phyloP scores from a whole-genome alignment of 768 basidiomycete species.

The Cyathus striatus region DNA sequence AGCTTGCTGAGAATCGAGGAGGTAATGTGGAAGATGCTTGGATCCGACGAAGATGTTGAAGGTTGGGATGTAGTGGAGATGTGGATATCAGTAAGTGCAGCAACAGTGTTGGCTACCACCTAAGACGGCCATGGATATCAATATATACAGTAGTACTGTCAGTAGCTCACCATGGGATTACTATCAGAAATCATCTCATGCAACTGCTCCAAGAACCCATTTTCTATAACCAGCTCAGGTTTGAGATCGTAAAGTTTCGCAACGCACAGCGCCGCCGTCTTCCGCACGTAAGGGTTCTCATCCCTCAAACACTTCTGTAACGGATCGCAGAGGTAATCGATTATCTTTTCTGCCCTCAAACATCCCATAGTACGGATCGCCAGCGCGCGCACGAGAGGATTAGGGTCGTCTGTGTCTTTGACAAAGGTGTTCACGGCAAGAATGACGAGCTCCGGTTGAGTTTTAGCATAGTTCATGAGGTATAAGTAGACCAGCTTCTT shows the following conservation, averaged over 20 bases:
- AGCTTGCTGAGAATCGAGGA: conserved; percentile 79
- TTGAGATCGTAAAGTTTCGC: conserved; percentile 98
- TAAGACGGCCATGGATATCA: conserved; percentile 22
- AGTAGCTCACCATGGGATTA: conserved; percentile 81
- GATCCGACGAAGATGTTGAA: conserved; percentile 51
- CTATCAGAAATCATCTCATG: conserved; percentile 93
- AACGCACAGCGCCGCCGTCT: conserved; percentile 95
- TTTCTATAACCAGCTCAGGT: conserved; percentile 90
- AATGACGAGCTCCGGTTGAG: conserved; percentile 98
- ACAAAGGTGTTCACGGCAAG: conserved; percentile 99
- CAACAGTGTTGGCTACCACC: conserved; percentile 97
- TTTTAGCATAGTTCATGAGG: conserved; percentile 99
- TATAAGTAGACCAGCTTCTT: conserved; percentile 99
- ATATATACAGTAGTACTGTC: background rate
- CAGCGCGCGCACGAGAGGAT: conserved; percentile 93
- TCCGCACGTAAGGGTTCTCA: conserved; percentile 97
- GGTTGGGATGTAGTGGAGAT: conserved; percentile 55
- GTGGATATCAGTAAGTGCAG: conserved; percentile 91
- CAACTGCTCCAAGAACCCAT: conserved; percentile 85
- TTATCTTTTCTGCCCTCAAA: conserved; percentile 96
- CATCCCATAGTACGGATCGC: conserved; percentile 98
- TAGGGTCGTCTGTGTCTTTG: conserved; percentile 93
- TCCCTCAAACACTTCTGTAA: conserved; percentile 88
- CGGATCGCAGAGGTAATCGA: conserved; percentile 97
- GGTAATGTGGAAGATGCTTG: conserved; percentile 81